phyloP scores from a whole-genome alignment of 352 stramenopile species.

The Globisporangium okanoganense region DNA sequence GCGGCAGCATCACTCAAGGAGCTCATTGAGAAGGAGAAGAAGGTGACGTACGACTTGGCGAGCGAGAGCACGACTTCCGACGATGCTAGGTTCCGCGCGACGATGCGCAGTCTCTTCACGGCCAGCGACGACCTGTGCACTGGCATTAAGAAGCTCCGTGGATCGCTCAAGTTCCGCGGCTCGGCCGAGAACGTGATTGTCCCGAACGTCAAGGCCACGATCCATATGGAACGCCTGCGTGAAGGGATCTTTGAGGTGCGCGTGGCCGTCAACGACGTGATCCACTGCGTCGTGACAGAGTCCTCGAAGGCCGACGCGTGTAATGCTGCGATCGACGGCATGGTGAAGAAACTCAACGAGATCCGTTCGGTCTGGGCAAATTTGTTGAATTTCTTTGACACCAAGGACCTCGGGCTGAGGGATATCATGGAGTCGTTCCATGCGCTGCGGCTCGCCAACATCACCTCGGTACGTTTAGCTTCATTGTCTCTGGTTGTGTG shows the following conservation, averaged over 20 bases:
- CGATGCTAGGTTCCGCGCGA: constrained; percentile 58
- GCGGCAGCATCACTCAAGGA: not conserved
- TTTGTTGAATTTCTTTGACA: constrained; percentile 69
- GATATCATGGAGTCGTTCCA: constrained; percentile 59
- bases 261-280: constrained; percentile 62
- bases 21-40: constrained; percentile 30
- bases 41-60: constrained; percentile 39
- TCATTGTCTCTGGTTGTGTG: constrained; percentile 1
- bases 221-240: constrained; percentile 55
- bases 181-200: constrained; percentile 45
- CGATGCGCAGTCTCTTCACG: constrained; percentile 77
- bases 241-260: constrained; percentile 56
- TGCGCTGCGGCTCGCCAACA: constrained; percentile 57
- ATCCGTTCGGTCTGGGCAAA: constrained; percentile 59
- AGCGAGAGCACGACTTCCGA: constrained; percentile 39
- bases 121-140: constrained; percentile 53
- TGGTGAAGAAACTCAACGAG: constrained; percentile 45
- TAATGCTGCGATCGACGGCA: constrained; percentile 54
- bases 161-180: constrained; percentile 57
- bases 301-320: constrained; percentile 56
- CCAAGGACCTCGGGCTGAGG: constrained; percentile 44
- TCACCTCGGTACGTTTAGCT: constrained; percentile 43
- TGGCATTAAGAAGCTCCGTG: constrained; percentile 49
- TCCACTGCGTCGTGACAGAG: constrained; percentile 39
- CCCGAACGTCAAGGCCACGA: constrained; percentile 64